These are phyloP conservation scores for Amniculicola lignicola DNA, from an alignment of 495 filamentous ascomycete species.

Conservation along the genomic window DNA sequence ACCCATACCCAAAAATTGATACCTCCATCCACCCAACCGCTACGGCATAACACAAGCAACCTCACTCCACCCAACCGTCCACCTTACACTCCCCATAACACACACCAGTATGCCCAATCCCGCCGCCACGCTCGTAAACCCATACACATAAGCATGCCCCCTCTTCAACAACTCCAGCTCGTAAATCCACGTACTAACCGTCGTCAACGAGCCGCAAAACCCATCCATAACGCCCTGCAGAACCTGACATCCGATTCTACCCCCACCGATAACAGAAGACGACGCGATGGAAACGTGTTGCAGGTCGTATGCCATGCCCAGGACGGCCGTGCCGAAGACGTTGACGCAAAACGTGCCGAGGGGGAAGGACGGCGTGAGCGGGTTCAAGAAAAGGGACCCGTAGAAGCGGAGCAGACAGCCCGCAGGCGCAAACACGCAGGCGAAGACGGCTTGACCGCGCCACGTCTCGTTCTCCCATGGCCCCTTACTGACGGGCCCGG, in stretches of 20 bases:
- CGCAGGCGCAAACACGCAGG: constrained; percentile 79
- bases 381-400: constrained; percentile 64
- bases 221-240: constrained; percentile 83
- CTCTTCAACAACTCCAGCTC: constrained; percentile 70
- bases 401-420: constrained; percentile 78
- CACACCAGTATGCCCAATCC: constrained; percentile 66
- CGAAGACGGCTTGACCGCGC: constrained; percentile 72
- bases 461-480: constrained; percentile 53
- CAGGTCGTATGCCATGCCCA: constrained; percentile 68
- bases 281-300: constrained; percentile 54
- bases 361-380: constrained; percentile 66
- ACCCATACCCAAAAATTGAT: no score
- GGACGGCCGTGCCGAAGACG: constrained; percentile 64
- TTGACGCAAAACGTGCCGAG: constrained; percentile 88
- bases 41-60: constrained; percentile 11
- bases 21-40: no score
- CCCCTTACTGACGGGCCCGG: constrained; percentile 35
- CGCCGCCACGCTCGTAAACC: constrained; percentile 58
- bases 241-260: constrained; percentile 64
- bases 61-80: constrained; percentile 59
- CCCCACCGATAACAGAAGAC: constrained; percentile 46
- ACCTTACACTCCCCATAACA: constrained; percentile 76
- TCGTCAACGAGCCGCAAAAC: constrained; percentile 87
- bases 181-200: constrained; percentile 86
- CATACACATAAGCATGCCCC: constrained; percentile 74